Conservation (phyloP, 768 basidiomycete genomes). For the Boletus rubescentipes region DNA sequence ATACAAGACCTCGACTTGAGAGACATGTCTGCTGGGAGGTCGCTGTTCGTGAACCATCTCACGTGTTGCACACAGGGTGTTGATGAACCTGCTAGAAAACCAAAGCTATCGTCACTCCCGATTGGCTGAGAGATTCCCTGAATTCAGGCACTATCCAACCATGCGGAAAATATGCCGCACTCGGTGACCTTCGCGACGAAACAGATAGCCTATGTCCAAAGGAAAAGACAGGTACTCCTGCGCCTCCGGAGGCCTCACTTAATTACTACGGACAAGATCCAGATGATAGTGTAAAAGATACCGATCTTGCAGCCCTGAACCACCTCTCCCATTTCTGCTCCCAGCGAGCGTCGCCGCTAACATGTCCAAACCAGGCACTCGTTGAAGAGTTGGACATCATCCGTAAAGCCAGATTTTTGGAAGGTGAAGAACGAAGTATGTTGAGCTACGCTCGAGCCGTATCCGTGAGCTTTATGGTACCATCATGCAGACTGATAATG, state of each 20-base stretch:
- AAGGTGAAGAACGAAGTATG: conserved; percentile 65
- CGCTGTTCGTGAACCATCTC: conserved; percentile 49
- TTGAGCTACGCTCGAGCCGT: conserved; percentile 74
- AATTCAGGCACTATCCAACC: conserved; percentile 43
- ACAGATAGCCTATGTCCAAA: conserved; percentile 47
- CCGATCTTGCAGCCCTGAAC: conserved; percentile 21
- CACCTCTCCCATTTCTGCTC: conserved; percentile 52
- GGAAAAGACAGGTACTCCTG: background rate
- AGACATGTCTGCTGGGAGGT: conserved; percentile 65
- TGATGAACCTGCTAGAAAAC: conserved; percentile 43
- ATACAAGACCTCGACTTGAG: conserved; percentile 66
- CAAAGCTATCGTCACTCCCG: conserved; percentile 67
- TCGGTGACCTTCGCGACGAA: conserved; percentile 49
- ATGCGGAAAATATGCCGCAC: conserved; percentile 55
- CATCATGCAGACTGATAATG: background rate
- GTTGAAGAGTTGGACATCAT: conserved; percentile 59
- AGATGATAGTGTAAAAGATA: conserved; percentile 6
- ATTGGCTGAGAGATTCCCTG: conserved; percentile 67
- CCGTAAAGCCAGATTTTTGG: conserved; percentile 55
- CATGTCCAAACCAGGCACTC: conserved; percentile 68
- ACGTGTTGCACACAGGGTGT: background rate
- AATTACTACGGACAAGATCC: conserved; percentile 16
- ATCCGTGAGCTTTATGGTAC: conserved; percentile 45
- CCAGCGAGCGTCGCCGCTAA: conserved; percentile 60
- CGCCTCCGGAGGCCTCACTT: background rate